Conservation (phyloP, 306 rosid species). For the Morella rubra region DNA sequence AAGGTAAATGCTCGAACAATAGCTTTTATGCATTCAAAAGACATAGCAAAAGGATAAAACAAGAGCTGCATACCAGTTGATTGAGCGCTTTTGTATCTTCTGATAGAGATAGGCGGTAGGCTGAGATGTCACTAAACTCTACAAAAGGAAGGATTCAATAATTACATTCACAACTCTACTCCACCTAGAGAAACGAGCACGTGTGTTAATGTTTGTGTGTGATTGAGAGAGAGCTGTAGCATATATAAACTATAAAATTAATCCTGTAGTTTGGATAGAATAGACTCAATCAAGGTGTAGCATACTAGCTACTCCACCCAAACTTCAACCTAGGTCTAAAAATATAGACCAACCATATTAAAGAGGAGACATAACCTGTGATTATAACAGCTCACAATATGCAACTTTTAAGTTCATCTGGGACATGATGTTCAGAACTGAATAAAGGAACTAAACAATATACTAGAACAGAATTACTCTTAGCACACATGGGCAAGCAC, state of each 20-base stretch:
- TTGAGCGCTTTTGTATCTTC: slow-evolving; percentile 98
- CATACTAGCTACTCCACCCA: neutral
- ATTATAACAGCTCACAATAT: neutral
- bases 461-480: neutral
- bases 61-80: slow-evolving; percentile 67
- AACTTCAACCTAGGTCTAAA: neutral
- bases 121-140: slow-evolving; percentile 91
- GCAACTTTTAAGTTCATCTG: neutral
- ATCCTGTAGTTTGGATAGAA: neutral
- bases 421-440: neutral
- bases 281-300: neutral
- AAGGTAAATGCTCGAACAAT: neutral
- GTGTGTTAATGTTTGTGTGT: neutral
- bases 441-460: neutral
- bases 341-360: neutral
- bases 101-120: slow-evolving; percentile 86
- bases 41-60: slow-evolving; percentile 2
- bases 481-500: no score
- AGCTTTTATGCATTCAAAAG: neutral
- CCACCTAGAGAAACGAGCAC: neutral
- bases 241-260: neutral
- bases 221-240: neutral
- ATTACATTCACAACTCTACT: neutral
- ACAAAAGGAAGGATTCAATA: slow-evolving; percentile 27
- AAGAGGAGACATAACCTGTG: neutral